Conservation (phyloP, 345 rosid genomes). For the Clausena lansium region DNA sequence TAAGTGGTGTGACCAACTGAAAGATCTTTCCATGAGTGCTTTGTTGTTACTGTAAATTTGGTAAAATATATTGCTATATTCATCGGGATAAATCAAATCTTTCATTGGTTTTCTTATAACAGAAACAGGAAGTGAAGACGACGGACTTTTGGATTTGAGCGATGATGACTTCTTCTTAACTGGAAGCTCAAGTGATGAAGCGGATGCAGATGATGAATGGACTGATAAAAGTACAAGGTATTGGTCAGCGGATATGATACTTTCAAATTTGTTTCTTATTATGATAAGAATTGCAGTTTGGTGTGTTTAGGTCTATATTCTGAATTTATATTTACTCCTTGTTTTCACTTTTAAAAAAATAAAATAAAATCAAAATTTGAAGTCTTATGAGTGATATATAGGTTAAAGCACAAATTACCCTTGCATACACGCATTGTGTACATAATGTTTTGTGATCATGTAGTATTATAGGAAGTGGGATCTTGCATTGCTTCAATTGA, state of each 20-base stretch:
- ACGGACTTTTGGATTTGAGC: conserved; percentile 87
- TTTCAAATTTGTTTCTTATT: background rate
- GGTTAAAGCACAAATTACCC: background rate
- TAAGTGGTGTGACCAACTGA: background rate
- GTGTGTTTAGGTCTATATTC: background rate
- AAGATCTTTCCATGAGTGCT: background rate
- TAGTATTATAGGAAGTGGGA: background rate
- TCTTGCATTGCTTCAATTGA: background rate
- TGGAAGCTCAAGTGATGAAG: conserved; percentile 98
- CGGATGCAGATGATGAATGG: conserved; percentile 97
- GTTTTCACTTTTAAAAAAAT: background rate
- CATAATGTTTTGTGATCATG: background rate
- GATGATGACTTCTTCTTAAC: conserved; percentile 90
- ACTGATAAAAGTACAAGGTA: conserved; percentile 95
- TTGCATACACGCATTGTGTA: background rate
- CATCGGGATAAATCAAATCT: background rate
- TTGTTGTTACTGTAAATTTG: conserved; percentile 1
- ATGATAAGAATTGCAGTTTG: background rate
- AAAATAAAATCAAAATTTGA: background rate
- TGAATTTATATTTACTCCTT: background rate
- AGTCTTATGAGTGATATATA: background rate
- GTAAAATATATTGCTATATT: background rate
- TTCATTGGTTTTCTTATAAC: conserved; percentile 23
- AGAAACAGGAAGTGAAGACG: conserved; percentile 99
- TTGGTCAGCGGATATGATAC: background rate